Evolutionary conservation across 202 grass and related monocot species (phyloP).

Genomic region (Musa balbisiana): DNA sequence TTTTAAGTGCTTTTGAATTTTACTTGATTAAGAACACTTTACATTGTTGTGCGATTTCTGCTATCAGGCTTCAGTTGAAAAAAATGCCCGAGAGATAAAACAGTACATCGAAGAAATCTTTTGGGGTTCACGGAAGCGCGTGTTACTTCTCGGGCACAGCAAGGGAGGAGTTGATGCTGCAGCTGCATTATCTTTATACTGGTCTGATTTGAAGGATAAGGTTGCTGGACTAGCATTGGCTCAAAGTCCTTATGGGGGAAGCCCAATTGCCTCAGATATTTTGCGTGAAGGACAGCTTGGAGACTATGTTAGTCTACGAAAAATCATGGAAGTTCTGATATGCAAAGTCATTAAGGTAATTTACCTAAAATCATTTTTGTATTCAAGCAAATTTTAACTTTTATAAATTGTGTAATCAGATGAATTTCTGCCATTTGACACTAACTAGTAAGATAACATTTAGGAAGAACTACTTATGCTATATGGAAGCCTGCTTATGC

Average conservation of each 20-base stretch:
- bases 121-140: constrained; percentile 73
- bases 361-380: constrained; percentile 13
- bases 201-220: constrained; percentile 83
- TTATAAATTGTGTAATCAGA: too few species aligned
- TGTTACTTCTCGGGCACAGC: constrained; percentile 85
- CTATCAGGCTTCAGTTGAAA: constrained; percentile 64
- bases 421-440: too few species aligned
- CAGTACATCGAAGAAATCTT: constrained; percentile 96
- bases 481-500: too few species aligned
- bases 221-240: constrained; percentile 74
- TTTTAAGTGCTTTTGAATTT: constrained; percentile 7
- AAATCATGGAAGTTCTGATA: constrained; percentile 77
- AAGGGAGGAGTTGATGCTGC: constrained; percentile 89
- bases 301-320: constrained; percentile 79
- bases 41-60: constrained; percentile 9
- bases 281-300: constrained; percentile 79
- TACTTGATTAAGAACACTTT: neutral
- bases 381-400: neutral
- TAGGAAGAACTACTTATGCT: too few species aligned
- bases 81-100: constrained; percentile 82
- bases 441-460: too few species aligned
- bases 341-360: constrained; percentile 84
- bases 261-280: constrained; percentile 87
- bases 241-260: constrained; percentile 90
- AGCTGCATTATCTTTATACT: constrained; percentile 76